A percentile compares a stretch with the other conserved stretches of the same genome.
Evolutionary conservation across 1,139 yeast species (phyloP).

Genomic region (Saccharomyces hybrid): DNA sequence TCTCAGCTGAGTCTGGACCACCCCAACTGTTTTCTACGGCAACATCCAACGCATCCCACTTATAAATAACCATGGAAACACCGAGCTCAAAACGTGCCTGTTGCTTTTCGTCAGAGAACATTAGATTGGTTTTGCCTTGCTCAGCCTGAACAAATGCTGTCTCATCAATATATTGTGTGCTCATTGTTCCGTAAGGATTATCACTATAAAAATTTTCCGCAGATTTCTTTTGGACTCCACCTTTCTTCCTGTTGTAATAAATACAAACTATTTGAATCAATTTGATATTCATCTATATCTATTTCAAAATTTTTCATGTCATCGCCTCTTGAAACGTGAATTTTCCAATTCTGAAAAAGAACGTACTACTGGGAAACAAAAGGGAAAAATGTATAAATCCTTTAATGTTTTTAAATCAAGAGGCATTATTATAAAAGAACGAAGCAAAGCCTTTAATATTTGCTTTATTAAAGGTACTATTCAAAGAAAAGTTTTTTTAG

Average conservation of each 20-base stretch:
- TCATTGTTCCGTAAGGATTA: conserved; percentile 9
- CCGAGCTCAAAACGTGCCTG: conserved; percentile 91
- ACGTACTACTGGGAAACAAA: neutral
- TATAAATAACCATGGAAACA: conserved; percentile 77
- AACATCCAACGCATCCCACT: conserved; percentile 80
- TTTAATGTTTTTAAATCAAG: neutral
- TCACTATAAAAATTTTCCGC: neutral
- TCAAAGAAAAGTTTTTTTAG: neutral
- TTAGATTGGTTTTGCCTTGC: conserved; percentile 35
- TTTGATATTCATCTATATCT: neutral
- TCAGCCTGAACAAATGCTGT: conserved; percentile 35
- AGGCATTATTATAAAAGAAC: neutral
- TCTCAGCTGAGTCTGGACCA: conserved; percentile 81
- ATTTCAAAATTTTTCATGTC: neutral
- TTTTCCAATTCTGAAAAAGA: neutral
- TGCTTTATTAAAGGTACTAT: neutral
- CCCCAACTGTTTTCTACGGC: conserved; percentile 99
- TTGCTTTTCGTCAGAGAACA: conserved; percentile 52
- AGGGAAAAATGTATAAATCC: neutral
- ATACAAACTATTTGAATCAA: neutral
- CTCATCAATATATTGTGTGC: conserved; percentile 16
- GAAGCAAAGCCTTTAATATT: neutral
- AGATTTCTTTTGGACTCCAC: neutral
- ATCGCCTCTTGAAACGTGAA: neutral
- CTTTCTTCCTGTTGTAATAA: neutral